These are phyloP conservation scores for Plectosphaerella cucumerina DNA, from an alignment of 2,329 filamentous ascomycete species.

Conservation along the genomic window DNA sequence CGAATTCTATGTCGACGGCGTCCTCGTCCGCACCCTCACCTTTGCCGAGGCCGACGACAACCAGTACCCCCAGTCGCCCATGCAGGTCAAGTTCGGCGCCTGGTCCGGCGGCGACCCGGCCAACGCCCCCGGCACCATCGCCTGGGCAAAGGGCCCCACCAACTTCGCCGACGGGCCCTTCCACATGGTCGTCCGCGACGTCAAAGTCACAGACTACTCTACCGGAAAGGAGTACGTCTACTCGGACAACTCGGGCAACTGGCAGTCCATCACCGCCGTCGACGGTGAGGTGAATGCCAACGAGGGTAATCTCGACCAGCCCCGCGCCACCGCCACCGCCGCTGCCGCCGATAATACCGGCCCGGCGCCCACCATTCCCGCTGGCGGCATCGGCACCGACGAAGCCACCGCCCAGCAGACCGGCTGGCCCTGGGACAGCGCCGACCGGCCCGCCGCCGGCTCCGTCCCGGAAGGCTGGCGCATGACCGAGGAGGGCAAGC, in stretches of 20 bases:
- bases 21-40: slow-evolving; percentile 70
- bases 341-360: slow-evolving; percentile 61
- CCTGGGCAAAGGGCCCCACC: slow-evolving; percentile 83
- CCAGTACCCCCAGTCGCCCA: slow-evolving; percentile 92
- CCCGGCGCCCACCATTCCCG: slow-evolving; percentile 62
- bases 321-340: slow-evolving; percentile 51
- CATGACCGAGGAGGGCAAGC: slow-evolving; percentile 73
- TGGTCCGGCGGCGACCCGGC: slow-evolving; percentile 88
- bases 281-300: slow-evolving; percentile 73
- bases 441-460: slow-evolving; percentile 46
- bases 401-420: slow-evolving; percentile 52
- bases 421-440: slow-evolving; percentile 65
- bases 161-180: slow-evolving; percentile 83
- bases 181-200: slow-evolving; percentile 74
- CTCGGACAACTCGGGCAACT: slow-evolving; percentile 70
- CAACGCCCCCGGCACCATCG: slow-evolving; percentile 77
- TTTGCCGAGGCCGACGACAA: slow-evolving; percentile 61
- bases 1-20: slow-evolving; percentile 80
- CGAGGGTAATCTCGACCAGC: slow-evolving; percentile 47
- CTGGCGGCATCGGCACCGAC: slow-evolving; percentile 61
- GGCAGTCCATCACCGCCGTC: slow-evolving; percentile 77
- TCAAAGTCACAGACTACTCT: slow-evolving; percentile 85
- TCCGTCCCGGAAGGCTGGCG: slow-evolving; percentile 75
- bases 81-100: slow-evolving; percentile 87
- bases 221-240: slow-evolving; percentile 85